A percentile compares a stretch with the other conserved stretches of the same genome.
Evolutionary conservation across 1,139 yeast genomes (phyloP).

Genomic region (Lodderomyces jiufengensis): DNA sequence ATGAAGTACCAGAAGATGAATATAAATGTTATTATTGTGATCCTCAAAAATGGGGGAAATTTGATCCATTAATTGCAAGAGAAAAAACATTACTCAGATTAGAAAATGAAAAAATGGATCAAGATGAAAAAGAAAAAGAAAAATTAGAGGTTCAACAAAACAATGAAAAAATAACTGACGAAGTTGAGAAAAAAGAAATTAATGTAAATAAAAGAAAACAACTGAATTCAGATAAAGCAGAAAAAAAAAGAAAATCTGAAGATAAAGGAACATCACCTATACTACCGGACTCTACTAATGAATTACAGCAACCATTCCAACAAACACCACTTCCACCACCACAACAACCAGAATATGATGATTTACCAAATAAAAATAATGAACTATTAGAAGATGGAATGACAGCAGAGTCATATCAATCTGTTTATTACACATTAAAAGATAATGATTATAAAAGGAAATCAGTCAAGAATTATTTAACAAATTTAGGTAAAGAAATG

Average conservation of each 20-base stretch:
- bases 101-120: conserved; percentile 14
- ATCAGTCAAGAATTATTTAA: conserved; percentile 24
- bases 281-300: conserved; percentile 1
- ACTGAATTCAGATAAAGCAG: conserved; percentile 25
- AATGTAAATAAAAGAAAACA: conserved; percentile 23
- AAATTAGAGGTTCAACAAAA: neutral
- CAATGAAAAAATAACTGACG: neutral
- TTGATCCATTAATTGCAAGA: conserved; percentile 40
- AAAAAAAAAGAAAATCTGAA: conserved; percentile 20
- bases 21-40: conserved; percentile 82
- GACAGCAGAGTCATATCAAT: conserved; percentile 48
- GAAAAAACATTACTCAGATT: conserved; percentile 34
- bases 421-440: conserved; percentile 46
- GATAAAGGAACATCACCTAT: conserved; percentile 10
- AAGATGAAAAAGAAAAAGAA: conserved; percentile 5
- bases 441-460: conserved; percentile 48
- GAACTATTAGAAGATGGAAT: conserved; percentile 39
- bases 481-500: conserved; percentile 22
- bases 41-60: conserved; percentile 49
- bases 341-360: conserved; percentile 12
- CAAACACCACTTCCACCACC: neutral
- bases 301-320: neutral
- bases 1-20: conserved; percentile 74
- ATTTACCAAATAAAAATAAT: conserved; percentile 37
- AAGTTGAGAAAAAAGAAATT: conserved; percentile 5